Evolutionary conservation across 257 asterid genomes (phyloP), one percentile per base, ranked within the genome.

Genomic region (Nicotiana sylvestris): DNA sequence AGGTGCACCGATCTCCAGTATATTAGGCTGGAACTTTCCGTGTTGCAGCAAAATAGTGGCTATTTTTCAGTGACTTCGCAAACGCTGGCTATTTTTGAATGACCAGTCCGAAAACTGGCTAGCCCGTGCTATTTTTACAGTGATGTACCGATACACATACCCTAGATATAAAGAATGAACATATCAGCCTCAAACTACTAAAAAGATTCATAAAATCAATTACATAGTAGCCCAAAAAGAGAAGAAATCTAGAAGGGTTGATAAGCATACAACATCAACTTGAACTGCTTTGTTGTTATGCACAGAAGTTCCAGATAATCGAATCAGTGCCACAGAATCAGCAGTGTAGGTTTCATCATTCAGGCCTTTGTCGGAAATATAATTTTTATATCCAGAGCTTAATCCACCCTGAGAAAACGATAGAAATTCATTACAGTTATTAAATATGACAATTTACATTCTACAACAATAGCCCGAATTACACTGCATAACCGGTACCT

Each of bases 261-360:
- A 27, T 56, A 53, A 86, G 87, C 95, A 70, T 90, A 96, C 99
- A 82, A 97, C 92, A 87, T 96, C 99, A 83, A 96, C 98, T 92
- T 96, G 99, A 87, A 91, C 90, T 78, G 88, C 97, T 86, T 90
- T 90, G 66, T 91, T 90, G 89, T 90, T 96, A 84, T 96, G 97
- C 74, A 80, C 88, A 65, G 93, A 88, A 80, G 98, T 96, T 85
- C 97, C 97, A 82, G 98, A 91, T 83, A 96, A 83, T 85, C 90
- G 84, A 89, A 96, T 87, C 82, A 96, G 97, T 81, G 98, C 98
- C 85, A 93, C 95, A 55, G 93, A 85, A 83, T 96, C 99, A 27
- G 90, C 74, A 86, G 97, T 87, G 90, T 91, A 94, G 39, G 98
- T 94, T 89, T 96, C 99, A 84, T 96, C 99, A 90, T 94, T 96